phyloP scores from a whole-genome alignment of 352 stramenopile genomes.

The Globisporangium barbulae region DNA sequence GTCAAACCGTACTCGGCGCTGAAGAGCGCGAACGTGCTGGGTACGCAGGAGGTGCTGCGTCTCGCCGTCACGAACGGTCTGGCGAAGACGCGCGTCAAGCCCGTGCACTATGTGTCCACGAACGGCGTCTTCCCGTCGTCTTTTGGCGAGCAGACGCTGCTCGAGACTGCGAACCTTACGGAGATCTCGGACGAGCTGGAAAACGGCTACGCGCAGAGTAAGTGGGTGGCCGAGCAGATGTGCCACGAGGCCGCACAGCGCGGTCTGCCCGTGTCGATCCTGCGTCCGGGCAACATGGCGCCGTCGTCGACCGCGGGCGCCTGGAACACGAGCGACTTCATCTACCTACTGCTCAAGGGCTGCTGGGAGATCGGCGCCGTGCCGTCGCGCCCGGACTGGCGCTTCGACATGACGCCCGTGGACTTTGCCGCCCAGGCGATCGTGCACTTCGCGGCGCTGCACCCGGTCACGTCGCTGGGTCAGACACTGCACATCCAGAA shows the following conservation, averaged over 20 bases:
- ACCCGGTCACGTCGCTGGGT: slow-evolving; percentile 48
- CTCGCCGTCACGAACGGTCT: slow-evolving; percentile 81
- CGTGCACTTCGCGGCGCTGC: slow-evolving; percentile 66
- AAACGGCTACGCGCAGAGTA: slow-evolving; percentile 88
- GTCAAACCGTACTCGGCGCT: slow-evolving; percentile 88
- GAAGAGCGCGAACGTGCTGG: slow-evolving; percentile 88
- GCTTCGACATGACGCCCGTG: slow-evolving; percentile 91
- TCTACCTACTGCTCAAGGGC: slow-evolving; percentile 85
- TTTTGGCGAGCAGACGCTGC: slow-evolving; percentile 25
- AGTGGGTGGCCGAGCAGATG: slow-evolving; percentile 91
- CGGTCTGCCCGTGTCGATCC: slow-evolving; percentile 82
- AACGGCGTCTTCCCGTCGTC: slow-evolving; percentile 88
- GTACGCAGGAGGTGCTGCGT: slow-evolving; percentile 87
- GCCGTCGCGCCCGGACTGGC: slow-evolving; percentile 64
- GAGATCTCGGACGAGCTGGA: slow-evolving; percentile 60
- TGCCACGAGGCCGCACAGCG: slow-evolving; percentile 72
- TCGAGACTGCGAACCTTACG: slow-evolving; percentile 53
- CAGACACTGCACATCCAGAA: slow-evolving; percentile 81
- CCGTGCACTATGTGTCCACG: slow-evolving; percentile 89
- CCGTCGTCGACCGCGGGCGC: slow-evolving; percentile 49
- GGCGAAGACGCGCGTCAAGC: slow-evolving; percentile 75
- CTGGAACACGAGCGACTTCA: slow-evolving; percentile 90
- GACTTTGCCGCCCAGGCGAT: slow-evolving; percentile 89
- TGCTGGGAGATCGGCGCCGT: slow-evolving; percentile 62
- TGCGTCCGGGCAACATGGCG: slow-evolving; percentile 90